These are phyloP conservation scores for Limnanthes douglasii DNA, from an alignment of 345 rosid genomes.

Conservation along the genomic window DNA sequence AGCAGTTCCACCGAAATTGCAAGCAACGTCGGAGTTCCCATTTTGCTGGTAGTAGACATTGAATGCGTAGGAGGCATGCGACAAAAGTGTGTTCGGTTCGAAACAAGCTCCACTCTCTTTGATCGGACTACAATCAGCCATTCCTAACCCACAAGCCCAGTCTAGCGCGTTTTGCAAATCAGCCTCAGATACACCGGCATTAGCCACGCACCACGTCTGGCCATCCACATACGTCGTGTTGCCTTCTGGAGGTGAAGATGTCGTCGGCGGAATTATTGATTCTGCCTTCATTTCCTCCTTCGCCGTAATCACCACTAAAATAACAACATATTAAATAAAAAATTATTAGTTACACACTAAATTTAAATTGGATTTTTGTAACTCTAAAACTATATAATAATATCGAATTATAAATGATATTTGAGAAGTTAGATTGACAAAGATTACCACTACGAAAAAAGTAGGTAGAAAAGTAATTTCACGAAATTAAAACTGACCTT, in stretches of 20 bases:
- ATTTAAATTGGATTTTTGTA: no score
- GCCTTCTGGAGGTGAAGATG: conserved; percentile 63
- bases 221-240: conserved; percentile 75
- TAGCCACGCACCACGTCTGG: conserved; percentile 79
- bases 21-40: conserved; percentile 63
- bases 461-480: no score
- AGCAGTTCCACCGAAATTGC: conserved; percentile 85
- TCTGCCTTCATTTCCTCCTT: conserved; percentile 29
- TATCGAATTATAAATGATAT: no score
- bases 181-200: conserved; percentile 41
- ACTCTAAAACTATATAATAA: no score
- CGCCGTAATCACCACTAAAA: conserved; percentile 4
- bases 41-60: conserved; percentile 69
- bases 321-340: no score
- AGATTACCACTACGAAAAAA: no score
- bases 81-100: conserved; percentile 50
- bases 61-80: conserved; percentile 91
- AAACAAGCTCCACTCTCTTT: conserved; percentile 57
- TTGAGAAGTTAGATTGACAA: no score
- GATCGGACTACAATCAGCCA: conserved; percentile 59
- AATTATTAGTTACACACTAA: no score
- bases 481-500: no score
- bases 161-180: conserved; percentile 83
- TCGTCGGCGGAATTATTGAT: conserved; percentile 16
- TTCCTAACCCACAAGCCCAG: conserved; percentile 93